These are phyloP conservation scores for Elsinoe arachidis DNA, from an alignment of 2,329 filamentous ascomycete species.

Conservation along the genomic window DNA sequence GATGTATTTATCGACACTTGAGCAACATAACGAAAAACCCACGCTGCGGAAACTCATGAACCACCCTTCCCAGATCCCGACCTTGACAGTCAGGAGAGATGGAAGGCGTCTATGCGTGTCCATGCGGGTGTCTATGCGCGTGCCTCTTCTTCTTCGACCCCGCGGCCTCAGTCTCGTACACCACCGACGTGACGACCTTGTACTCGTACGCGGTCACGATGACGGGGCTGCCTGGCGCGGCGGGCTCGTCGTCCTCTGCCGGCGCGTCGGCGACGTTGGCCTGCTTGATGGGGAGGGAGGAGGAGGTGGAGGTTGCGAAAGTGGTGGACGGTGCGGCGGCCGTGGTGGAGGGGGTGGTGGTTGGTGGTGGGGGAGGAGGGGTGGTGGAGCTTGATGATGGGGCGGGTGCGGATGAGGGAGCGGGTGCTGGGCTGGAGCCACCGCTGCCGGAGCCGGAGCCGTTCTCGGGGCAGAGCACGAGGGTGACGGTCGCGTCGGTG, in stretches of 20 bases:
- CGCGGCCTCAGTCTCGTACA: constrained; percentile 4
- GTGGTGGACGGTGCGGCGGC: constrained; percentile 16
- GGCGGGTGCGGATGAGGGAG: constrained; percentile 15
- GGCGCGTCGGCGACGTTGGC: constrained; percentile 8
- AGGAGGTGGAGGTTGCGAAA: constrained; percentile 18
- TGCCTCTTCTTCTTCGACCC: constrained; percentile 19
- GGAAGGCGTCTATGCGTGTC: constrained; percentile 14
- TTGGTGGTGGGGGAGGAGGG: constrained; percentile 9
- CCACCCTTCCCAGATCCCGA: too few relatives aligned
- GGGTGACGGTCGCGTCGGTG: constrained; percentile 26
- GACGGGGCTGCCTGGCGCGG: constrained; percentile 7
- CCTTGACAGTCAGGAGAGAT: too few relatives aligned
- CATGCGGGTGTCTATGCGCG: constrained; percentile 24
- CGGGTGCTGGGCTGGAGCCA: constrained; percentile 8
- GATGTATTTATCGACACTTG: neutral
- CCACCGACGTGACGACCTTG: constrained; percentile 17
- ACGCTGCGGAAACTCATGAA: neutral
- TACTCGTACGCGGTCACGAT: constrained; percentile 23
- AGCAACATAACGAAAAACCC: neutral
- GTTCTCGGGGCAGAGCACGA: constrained; percentile 28
- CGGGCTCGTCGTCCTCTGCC: neutral
- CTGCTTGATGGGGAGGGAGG: constrained; percentile 15
- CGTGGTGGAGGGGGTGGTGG: constrained; percentile 9
- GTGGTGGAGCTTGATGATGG: constrained; percentile 11
- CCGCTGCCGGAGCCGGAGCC: constrained; percentile 9